Conservation (phyloP, 306 rosid species). For the Neltuma alba region DNA sequence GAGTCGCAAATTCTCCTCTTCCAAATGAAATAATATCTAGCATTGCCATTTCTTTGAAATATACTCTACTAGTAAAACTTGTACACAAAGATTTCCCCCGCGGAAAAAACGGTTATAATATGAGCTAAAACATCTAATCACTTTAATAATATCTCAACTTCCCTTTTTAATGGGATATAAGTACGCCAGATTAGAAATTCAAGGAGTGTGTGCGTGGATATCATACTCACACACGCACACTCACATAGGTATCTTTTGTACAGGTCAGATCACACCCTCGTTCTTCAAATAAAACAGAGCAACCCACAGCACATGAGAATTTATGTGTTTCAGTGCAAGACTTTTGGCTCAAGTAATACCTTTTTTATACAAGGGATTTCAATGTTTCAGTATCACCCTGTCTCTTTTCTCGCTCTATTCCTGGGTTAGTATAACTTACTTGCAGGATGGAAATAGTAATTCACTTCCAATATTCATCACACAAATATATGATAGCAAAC, state of each 20-base stretch:
- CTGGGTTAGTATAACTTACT: background rate
- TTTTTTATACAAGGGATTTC: too few species aligned
- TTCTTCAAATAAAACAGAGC: background rate
- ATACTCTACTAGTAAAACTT: too few species aligned
- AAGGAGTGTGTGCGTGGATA: background rate
- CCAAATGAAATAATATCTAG: background rate
- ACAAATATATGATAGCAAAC: background rate
- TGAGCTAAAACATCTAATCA: background rate
- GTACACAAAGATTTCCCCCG: background rate
- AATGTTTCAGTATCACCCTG: background rate
- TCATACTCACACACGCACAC: too few species aligned
- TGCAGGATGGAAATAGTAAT: background rate
- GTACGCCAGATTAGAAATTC: background rate
- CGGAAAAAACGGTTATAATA: background rate
- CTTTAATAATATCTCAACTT: background rate
- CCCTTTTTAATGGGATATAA: background rate
- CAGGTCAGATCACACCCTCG: background rate
- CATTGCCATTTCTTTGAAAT: background rate
- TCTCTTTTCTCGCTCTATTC: background rate
- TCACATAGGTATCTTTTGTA: too few species aligned
- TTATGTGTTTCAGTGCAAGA: background rate
- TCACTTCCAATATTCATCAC: background rate
- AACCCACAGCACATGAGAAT: background rate
- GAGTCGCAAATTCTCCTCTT: background rate
- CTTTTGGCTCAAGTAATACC: background rate